phyloP scores from a whole-genome alignment of 805 yeast genomes.

The Candida schatavii region DNA sequence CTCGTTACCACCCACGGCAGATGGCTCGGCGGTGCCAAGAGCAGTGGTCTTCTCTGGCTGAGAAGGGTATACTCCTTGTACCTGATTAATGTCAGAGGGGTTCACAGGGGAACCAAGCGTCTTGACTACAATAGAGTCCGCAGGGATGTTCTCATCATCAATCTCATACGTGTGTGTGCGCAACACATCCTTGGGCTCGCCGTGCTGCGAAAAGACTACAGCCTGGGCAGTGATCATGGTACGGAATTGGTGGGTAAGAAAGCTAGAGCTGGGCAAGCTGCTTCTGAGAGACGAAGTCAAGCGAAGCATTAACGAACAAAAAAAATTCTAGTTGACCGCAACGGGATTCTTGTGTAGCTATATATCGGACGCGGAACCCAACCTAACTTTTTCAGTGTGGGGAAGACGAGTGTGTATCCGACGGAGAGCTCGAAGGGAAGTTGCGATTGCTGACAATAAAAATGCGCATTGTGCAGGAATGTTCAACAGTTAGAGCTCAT shows the following conservation, averaged over 20 bases:
- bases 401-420: too few relatives aligned
- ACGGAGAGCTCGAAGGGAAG: too few relatives aligned
- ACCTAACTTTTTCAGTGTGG: too few relatives aligned
- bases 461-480: too few relatives aligned
- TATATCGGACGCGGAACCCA: too few relatives aligned
- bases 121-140: constrained; percentile 31
- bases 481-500: too few relatives aligned
- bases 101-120: constrained; percentile 42
- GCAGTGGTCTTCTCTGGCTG: constrained; percentile 49
- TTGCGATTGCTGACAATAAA: too few relatives aligned
- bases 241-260: constrained; percentile 11
- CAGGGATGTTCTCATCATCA: constrained; percentile 41
- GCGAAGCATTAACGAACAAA: too few relatives aligned
- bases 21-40: constrained; percentile 58
- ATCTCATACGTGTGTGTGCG: constrained; percentile 51
- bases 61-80: constrained; percentile 46
- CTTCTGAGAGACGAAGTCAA: neutral
- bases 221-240: constrained; percentile 57
- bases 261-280: neutral
- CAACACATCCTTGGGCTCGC: constrained; percentile 59
- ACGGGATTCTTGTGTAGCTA: too few relatives aligned
- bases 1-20: constrained; percentile 91
- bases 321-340: too few relatives aligned
- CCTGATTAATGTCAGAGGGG: constrained; percentile 46
- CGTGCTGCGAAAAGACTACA: constrained; percentile 64